Evolutionary conservation across 2,329 filamentous ascomycete species (phyloP).

Genomic region (Colletotrichum liriopes): DNA sequence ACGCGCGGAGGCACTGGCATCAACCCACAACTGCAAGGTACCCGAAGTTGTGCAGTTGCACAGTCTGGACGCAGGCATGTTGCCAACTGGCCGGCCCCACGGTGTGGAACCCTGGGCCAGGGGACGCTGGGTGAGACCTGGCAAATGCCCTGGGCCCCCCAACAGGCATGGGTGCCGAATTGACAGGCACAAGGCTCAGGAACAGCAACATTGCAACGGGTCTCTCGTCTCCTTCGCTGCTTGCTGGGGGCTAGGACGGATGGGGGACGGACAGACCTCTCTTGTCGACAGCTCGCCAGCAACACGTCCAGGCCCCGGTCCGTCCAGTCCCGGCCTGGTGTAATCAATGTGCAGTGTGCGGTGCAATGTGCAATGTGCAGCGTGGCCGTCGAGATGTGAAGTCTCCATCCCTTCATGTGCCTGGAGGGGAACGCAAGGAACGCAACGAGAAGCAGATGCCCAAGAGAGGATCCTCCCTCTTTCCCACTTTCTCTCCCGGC

Average conservation of each 20-base stretch:
- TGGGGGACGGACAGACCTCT: constrained; percentile 5
- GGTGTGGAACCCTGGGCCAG: constrained; percentile 27
- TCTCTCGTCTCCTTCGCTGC: constrained; percentile 7
- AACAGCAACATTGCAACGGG: constrained; percentile 7
- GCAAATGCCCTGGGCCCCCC: constrained; percentile 21
- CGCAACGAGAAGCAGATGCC: background rate
- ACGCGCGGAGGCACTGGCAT: background rate
- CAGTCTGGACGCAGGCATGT: constrained; percentile 6
- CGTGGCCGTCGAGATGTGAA: background rate
- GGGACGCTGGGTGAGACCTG: constrained; percentile 20
- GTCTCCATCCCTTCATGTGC: constrained; percentile 1
- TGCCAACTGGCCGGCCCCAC: constrained; percentile 15
- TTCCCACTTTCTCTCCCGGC: constrained; percentile 13
- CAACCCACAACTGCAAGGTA: constrained; percentile 33
- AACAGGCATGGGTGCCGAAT: constrained; percentile 29
- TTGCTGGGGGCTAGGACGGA: background rate
- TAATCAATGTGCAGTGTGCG: constrained; percentile 1
- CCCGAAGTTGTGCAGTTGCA: constrained; percentile 30
- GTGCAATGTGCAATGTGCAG: background rate
- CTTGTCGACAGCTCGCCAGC: background rate
- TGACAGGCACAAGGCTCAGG: constrained; percentile 27
- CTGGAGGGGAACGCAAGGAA: constrained; percentile 6
- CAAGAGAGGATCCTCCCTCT: constrained; percentile 21
- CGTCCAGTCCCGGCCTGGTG: background rate
- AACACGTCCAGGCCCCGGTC: background rate